Percentiles rank a stretch among this genome's conserved stretches.
These are phyloP conservation scores for Suillus cothurnatus DNA, from an alignment of 768 basidiomycete species.

Conservation along the genomic window DNA sequence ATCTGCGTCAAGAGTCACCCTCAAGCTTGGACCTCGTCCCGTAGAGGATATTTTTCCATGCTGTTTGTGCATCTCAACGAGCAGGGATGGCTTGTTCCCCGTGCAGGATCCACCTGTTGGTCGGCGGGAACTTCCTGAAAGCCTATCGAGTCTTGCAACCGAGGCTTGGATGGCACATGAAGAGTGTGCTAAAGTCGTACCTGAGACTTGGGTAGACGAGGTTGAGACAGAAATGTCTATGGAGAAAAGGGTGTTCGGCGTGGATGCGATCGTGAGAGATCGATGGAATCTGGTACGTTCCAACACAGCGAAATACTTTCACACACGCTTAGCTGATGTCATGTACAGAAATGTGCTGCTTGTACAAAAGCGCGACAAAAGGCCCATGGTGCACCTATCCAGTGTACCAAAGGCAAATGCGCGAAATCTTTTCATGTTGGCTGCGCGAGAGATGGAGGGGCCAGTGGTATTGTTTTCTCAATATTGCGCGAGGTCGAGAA, in stretches of 20 bases:
- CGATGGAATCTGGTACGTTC: constrained; percentile 86
- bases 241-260: constrained; percentile 73
- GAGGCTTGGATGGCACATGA: constrained; percentile 78
- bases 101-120: constrained; percentile 69
- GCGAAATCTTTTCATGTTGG: constrained; percentile 91
- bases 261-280: constrained; percentile 86
- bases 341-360: constrained; percentile 82
- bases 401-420: constrained; percentile 95
- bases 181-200: constrained; percentile 76
- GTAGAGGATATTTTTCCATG: constrained; percentile 64
- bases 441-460: constrained; percentile 70
- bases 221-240: constrained; percentile 40
- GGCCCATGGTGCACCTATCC: constrained; percentile 79
- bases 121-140: constrained; percentile 53
- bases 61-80: constrained; percentile 64
- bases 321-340: not conserved
- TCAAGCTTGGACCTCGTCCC: constrained; percentile 69
- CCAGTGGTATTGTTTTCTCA: constrained; percentile 56
- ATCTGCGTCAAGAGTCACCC: constrained; percentile 54
- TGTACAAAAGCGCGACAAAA: constrained; percentile 73
- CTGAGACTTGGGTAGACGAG: constrained; percentile 91
- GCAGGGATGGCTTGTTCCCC: constrained; percentile 54
- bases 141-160: constrained; percentile 24
- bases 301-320: not conserved
- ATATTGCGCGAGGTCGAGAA: constrained; percentile 76